These are phyloP conservation scores for Albizia julibrissin DNA, from an alignment of 306 rosid species.

Conservation along the genomic window DNA sequence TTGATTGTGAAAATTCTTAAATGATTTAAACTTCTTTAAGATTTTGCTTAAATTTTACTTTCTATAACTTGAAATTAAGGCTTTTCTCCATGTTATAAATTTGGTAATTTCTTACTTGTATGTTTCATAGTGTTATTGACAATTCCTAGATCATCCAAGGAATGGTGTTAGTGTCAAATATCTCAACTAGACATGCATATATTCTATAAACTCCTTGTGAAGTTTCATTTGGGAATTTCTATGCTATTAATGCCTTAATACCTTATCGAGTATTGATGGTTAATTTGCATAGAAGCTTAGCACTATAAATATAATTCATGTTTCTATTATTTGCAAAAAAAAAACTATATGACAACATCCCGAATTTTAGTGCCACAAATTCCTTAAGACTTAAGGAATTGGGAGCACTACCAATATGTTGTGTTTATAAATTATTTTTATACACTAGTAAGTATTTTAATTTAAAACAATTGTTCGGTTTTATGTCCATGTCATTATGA, in stretches of 20 bases:
- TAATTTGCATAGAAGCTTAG: conserved; percentile 26
- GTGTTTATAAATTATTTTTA: too few relatives aligned
- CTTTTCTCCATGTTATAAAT: too few relatives aligned
- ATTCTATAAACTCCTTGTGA: not conserved
- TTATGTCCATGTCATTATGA: too few relatives aligned
- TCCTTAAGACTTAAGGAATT: conserved; percentile 89
- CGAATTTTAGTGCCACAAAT: conserved; percentile 97
- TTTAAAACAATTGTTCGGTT: too few relatives aligned
- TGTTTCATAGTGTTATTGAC: not conserved
- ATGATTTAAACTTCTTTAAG: conserved; percentile 14
- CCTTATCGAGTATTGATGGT: not conserved
- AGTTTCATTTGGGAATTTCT: not conserved
- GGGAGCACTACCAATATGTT: too few relatives aligned
- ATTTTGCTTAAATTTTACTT: conserved; percentile 22
- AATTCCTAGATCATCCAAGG: conserved; percentile 19
- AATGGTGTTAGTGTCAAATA: not conserved
- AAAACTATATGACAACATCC: conserved; percentile 97
- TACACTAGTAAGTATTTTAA: too few relatives aligned
- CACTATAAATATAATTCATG: conserved; percentile 32
- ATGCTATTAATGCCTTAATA: not conserved
- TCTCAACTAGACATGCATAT: not conserved
- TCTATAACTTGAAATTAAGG: conserved; percentile 1
- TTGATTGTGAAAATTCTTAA: conserved; percentile 32
- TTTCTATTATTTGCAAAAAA: conserved; percentile 65
- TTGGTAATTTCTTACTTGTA: too few relatives aligned